These are phyloP conservation scores for Phytophthora litchii DNA, from an alignment of 352 stramenopile species.

Conservation along the genomic window DNA sequence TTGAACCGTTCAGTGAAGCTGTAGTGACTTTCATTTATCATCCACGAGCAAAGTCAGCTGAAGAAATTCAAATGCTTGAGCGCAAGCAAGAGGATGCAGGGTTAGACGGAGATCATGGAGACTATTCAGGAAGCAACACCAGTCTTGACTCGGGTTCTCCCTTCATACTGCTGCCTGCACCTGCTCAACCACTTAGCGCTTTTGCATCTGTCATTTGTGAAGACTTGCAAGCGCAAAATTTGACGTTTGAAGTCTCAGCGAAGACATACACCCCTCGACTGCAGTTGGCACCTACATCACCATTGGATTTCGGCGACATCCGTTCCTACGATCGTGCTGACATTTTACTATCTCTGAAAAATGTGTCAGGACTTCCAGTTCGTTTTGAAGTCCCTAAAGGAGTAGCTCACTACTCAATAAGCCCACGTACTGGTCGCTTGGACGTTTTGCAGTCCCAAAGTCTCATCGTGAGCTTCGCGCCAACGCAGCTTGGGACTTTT, in stretches of 20 bases:
- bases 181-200: constrained; percentile 46
- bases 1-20: constrained; percentile 65
- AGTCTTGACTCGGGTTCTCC: constrained; percentile 16
- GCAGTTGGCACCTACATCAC: constrained; percentile 41
- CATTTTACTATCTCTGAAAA: constrained; percentile 87
- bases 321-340: constrained; percentile 80
- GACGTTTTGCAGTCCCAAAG: constrained; percentile 89
- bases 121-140: background rate
- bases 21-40: constrained; percentile 58
- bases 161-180: constrained; percentile 27
- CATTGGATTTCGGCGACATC: constrained; percentile 86
- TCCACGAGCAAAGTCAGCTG: constrained; percentile 42
- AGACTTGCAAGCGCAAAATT: constrained; percentile 68
- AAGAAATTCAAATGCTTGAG: constrained; percentile 35
- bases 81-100: background rate
- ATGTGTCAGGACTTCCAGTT: constrained; percentile 69
- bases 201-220: constrained; percentile 80
- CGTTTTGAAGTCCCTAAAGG: constrained; percentile 66
- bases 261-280: constrained; percentile 63
- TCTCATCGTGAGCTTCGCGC: constrained; percentile 90
- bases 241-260: constrained; percentile 78
- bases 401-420: constrained; percentile 74
- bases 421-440: constrained; percentile 68
- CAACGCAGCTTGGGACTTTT: constrained; percentile 87
- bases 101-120: background rate